Percentiles rank a stretch among this genome's conserved stretches.
These are phyloP conservation scores for Encephalitozoon romaleae DNA, from an alignment of 371 early-diverging fungal species.

Conservation along the genomic window DNA sequence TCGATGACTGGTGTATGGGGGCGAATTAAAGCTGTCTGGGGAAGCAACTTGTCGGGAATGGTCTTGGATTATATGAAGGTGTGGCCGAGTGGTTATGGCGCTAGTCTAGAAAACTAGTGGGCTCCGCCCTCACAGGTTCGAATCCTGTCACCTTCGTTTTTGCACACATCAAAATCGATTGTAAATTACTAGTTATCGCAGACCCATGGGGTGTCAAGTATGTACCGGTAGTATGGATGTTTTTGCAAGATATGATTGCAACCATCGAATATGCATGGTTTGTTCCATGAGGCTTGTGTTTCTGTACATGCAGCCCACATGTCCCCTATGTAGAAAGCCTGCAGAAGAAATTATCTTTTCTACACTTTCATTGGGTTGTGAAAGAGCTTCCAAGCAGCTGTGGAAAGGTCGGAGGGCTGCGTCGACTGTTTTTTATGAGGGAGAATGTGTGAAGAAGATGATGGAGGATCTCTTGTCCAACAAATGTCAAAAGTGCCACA, in stretches of 20 bases:
- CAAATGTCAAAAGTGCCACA: conserved; percentile 48
- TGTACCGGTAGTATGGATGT: conserved; percentile 3
- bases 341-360: neutral
- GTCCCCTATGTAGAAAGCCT: conserved; percentile 40
- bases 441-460: conserved; percentile 20
- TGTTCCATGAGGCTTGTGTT: conserved; percentile 41
- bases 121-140: conserved; percentile 43
- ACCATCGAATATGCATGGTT: conserved; percentile 39
- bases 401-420: neutral
- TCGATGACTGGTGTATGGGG: neutral
- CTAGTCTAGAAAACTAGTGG: conserved; percentile 43
- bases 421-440: neutral
- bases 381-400: neutral
- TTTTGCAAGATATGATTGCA: conserved; percentile 40
- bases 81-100: conserved; percentile 57
- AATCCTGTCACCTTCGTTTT: conserved; percentile 49
- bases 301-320: conserved; percentile 26
- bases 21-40: neutral
- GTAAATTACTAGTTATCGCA: neutral
- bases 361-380: neutral
- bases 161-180: neutral
- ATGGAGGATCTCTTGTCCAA: conserved; percentile 30
- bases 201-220: conserved; percentile 51
- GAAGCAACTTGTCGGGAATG: neutral
- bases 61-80: neutral